These are phyloP conservation scores for Hypocreales sp. DNA, from an alignment of 2,329 filamentous ascomycete genomes.

Conservation along the genomic window DNA sequence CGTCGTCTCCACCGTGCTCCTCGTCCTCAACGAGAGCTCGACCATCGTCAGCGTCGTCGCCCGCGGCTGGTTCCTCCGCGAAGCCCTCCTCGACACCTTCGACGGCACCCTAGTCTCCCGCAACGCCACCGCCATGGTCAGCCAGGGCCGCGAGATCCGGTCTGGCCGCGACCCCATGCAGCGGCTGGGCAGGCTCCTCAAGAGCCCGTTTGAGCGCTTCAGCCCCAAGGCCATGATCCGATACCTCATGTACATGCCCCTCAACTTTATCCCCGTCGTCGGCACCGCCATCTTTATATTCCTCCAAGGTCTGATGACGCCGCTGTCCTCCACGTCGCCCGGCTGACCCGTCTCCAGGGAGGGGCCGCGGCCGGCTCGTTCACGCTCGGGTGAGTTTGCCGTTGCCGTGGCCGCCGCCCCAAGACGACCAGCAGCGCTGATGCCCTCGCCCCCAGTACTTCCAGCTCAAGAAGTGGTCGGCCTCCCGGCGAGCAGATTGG, in stretches of 20 bases:
- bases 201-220: constrained; percentile 40
- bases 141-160: constrained; percentile 59
- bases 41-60: constrained; percentile 40
- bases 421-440: background rate
- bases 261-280: constrained; percentile 86
- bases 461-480: constrained; percentile 73
- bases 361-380: constrained; percentile 29
- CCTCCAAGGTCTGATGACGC: constrained; percentile 45
- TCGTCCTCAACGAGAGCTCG: constrained; percentile 49
- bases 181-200: constrained; percentile 40
- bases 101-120: constrained; percentile 51
- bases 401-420: background rate
- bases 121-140: constrained; percentile 45
- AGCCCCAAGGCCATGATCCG: constrained; percentile 51
- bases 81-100: constrained; percentile 77
- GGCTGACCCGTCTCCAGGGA: constrained; percentile 17
- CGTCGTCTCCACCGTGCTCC: constrained; percentile 53
- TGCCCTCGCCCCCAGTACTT: constrained; percentile 50
- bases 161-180: constrained; percentile 39
- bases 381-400: constrained; percentile 34
- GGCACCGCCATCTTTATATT: constrained; percentile 71
- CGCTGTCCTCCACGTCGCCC: background rate
- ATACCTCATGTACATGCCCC: constrained; percentile 72
- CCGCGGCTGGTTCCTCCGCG: constrained; percentile 62
- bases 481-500: constrained; percentile 49